A percentile compares a stretch with the other conserved stretches of the same genome.
Conservation (phyloP, 1,139 yeast genomes). For the Candida sanyaensis region DNA sequence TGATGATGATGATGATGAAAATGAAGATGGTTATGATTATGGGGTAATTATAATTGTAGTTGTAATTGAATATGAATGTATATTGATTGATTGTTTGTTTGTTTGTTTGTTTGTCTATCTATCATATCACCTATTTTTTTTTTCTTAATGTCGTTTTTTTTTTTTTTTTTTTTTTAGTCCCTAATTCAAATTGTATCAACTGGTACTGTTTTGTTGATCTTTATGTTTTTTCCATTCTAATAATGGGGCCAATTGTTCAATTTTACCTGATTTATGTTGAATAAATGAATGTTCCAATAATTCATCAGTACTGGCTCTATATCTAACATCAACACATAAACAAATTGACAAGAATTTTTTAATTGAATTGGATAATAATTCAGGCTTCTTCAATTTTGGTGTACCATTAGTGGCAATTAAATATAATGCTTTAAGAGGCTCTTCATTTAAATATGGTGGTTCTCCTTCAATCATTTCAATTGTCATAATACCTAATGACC, state of each 20-base stretch:
- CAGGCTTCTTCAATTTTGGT: conserved; percentile 89
- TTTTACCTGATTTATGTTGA: conserved; percentile 63
- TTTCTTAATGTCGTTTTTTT: no score
- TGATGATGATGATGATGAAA: no score
- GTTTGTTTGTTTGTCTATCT: no score
- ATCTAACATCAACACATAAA: conserved; percentile 80
- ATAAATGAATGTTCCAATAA: conserved; percentile 74
- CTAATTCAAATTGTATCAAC: neutral
- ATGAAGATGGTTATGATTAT: no score
- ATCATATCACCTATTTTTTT: no score
- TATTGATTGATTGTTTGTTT: no score
- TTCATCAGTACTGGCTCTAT: conserved; percentile 80
- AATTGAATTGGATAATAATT: conserved; percentile 66
- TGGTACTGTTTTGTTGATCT: conserved; percentile 4
- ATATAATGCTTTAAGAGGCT: conserved; percentile 89
- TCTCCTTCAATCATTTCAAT: conserved; percentile 99
- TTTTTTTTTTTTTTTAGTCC: no score
- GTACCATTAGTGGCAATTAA: conserved; percentile 96
- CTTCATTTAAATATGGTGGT: conserved; percentile 95
- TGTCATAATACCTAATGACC: conserved; percentile 97
- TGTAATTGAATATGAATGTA: no score
- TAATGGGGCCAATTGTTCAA: conserved; percentile 67
- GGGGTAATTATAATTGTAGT: no score
- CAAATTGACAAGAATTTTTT: conserved; percentile 75
- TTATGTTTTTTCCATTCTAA: conserved; percentile 59